phyloP scores from a whole-genome alignment of 176 grass and related monocot species.

The Leersia perrieri region DNA sequence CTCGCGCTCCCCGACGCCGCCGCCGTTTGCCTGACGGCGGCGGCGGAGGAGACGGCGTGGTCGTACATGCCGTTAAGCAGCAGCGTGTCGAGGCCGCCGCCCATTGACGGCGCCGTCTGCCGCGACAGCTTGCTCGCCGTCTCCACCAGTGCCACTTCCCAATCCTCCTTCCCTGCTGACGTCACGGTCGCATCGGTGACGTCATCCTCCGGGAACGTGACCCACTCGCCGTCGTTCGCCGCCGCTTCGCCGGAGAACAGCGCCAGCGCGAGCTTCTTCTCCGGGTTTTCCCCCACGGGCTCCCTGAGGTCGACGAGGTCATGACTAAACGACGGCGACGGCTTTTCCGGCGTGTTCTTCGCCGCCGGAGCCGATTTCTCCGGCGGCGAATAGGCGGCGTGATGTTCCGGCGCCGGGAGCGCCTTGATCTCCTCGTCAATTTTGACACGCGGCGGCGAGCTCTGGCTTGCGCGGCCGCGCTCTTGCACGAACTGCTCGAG shows the following conservation, averaged over 20 bases:
- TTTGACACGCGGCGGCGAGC: no score
- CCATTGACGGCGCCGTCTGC: constrained; percentile 47
- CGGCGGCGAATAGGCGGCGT: neutral
- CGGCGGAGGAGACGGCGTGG: constrained; percentile 43
- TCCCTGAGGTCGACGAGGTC: constrained; percentile 73
- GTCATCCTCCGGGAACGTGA: constrained; percentile 60
- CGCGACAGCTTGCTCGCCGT: constrained; percentile 63
- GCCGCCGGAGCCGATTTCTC: neutral
- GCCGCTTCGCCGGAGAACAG: constrained; percentile 55
- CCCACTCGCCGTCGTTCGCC: constrained; percentile 39
- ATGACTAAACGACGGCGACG: neutral
- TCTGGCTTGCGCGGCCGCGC: constrained; percentile 33
- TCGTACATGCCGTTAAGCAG: constrained; percentile 83
- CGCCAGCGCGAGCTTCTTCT: constrained; percentile 66
- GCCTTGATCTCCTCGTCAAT: constrained; percentile 38
- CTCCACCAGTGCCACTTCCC: constrained; percentile 78
- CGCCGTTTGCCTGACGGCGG: no score
- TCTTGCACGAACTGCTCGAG: constrained; percentile 72
- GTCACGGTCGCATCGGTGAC: constrained; percentile 39
- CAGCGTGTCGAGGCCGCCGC: constrained; percentile 63
- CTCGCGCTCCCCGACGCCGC: constrained; percentile 57
- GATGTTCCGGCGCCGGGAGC: constrained; percentile 49
- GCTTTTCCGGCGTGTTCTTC: neutral
- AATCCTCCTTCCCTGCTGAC: constrained; percentile 69
- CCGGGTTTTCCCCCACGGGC: constrained; percentile 41